These are phyloP conservation scores for Incumbomyces lentus DNA, from an alignment of 2,329 filamentous ascomycete genomes.

Conservation along the genomic window DNA sequence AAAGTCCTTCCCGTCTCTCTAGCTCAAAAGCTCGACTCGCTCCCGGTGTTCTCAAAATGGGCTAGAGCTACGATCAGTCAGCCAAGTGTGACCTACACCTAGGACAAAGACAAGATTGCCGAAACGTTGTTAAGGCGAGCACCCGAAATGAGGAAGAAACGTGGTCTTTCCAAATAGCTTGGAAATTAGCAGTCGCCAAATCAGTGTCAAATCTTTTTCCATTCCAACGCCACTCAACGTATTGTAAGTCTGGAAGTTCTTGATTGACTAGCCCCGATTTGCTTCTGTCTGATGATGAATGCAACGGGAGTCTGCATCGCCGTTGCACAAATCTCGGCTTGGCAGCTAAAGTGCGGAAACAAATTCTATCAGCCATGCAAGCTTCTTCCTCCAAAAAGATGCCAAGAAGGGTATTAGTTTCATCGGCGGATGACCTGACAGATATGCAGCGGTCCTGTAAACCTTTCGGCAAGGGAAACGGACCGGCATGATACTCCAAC, in stretches of 20 bases:
- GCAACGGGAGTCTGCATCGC: not conserved
- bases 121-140: constrained; percentile 22
- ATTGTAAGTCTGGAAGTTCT: too few species aligned
- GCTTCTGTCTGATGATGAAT: too few species aligned
- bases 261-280: too few species aligned
- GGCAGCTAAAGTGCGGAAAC: not conserved
- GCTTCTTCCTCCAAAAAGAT: not conserved
- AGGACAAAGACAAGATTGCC: constrained; percentile 42
- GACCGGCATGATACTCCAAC: too few species aligned
- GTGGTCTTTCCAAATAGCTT: constrained; percentile 20
- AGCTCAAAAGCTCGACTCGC: constrained; percentile 35
- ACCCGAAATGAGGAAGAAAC: constrained; percentile 29
- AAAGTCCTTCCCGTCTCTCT: constrained; percentile 33
- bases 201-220: not conserved
- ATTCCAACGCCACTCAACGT: too few species aligned
- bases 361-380: not conserved
- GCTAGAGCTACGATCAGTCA: constrained; percentile 48
- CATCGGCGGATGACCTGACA: too few species aligned
- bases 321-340: not conserved
- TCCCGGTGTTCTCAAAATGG: constrained; percentile 61
- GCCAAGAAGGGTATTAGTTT: too few species aligned
- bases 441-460: too few species aligned
- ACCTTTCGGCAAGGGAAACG: too few species aligned
- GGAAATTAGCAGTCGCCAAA: not conserved
- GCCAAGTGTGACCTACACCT: constrained; percentile 57